Evolutionary conservation across 2,329 filamentous ascomycete genomes (phyloP).

Genomic region (Dothideomycetes sp.): DNA sequence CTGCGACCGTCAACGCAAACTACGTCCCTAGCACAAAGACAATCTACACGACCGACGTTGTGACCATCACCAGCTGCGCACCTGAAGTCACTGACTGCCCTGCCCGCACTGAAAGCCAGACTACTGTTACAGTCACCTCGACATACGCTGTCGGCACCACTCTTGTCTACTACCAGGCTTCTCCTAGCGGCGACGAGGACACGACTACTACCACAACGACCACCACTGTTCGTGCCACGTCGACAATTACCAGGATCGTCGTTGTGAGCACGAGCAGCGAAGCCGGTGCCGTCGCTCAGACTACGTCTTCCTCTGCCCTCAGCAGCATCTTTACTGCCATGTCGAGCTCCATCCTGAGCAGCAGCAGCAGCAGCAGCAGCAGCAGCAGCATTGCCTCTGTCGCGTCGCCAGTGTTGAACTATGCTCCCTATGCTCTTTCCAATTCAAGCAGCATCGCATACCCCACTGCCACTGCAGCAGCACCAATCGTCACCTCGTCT

Average conservation of each 20-base stretch:
- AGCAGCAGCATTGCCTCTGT: no score
- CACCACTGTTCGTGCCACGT: no score
- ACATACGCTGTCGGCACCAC: slow-evolving; percentile 11
- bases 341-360: no score
- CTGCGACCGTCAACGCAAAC: slow-evolving; percentile 6
- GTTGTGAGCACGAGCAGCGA: neutral
- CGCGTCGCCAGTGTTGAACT: no score
- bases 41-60: slow-evolving; percentile 8
- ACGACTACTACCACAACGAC: no score
- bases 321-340: no score
- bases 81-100: slow-evolving; percentile 8
- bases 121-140: slow-evolving; percentile 5
- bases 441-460: neutral
- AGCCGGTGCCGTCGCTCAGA: neutral
- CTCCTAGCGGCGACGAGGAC: no score
- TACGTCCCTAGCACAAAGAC: slow-evolving; percentile 7
- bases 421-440: neutral
- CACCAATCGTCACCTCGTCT: neutral
- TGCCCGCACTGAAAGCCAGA: neutral
- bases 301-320: no score
- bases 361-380: no score
- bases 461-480: neutral
- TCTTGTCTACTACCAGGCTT: no score
- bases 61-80: slow-evolving; percentile 9
- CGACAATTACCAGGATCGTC: no score